Conservation (phyloP, 2,329 filamentous ascomycete species). For the Nothopassalora personata region DNA sequence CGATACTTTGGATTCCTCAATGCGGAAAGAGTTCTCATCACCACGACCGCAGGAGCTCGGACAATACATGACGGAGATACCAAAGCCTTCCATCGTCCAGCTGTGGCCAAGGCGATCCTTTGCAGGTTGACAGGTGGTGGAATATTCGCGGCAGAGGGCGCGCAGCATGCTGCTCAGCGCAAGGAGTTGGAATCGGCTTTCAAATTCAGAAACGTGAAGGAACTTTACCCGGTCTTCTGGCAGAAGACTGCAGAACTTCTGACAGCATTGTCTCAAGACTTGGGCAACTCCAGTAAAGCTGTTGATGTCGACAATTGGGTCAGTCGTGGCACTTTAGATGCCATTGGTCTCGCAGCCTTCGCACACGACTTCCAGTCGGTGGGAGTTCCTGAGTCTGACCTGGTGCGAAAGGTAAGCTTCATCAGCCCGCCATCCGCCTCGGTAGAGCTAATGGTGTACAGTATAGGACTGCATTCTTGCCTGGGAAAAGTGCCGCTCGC, state of each 20-base stretch:
- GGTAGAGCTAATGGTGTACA: background rate
- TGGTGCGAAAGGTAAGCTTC: background rate
- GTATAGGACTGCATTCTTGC: background rate
- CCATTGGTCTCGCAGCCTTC: slow-evolving; percentile 64
- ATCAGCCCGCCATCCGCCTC: background rate
- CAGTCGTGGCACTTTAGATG: slow-evolving; percentile 50
- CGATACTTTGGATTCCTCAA: background rate
- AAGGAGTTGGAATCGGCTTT: slow-evolving; percentile 46
- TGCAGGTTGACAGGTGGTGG: slow-evolving; percentile 50
- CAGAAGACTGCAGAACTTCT: slow-evolving; percentile 30
- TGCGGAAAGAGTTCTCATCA: background rate
- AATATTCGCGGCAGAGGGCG: slow-evolving; percentile 74
- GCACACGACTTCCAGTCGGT: slow-evolving; percentile 41
- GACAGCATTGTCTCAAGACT: slow-evolving; percentile 9
- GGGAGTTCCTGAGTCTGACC: background rate
- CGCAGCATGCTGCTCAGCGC: slow-evolving; percentile 67
- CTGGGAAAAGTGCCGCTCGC: background rate
- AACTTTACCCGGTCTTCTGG: slow-evolving; percentile 36
- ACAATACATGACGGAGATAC: background rate
- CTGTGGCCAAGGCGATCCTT: background rate
- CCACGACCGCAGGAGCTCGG: background rate
- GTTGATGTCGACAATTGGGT: slow-evolving; percentile 42
- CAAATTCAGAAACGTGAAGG: slow-evolving; percentile 44
- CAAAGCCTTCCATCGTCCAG: background rate
- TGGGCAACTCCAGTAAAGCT: slow-evolving; percentile 7